A percentile compares a stretch with the other conserved stretches of the same genome.
These are phyloP conservation scores for Rhytidhysteron rufulum DNA, from an alignment of 2,329 filamentous ascomycete genomes.

Conservation along the genomic window DNA sequence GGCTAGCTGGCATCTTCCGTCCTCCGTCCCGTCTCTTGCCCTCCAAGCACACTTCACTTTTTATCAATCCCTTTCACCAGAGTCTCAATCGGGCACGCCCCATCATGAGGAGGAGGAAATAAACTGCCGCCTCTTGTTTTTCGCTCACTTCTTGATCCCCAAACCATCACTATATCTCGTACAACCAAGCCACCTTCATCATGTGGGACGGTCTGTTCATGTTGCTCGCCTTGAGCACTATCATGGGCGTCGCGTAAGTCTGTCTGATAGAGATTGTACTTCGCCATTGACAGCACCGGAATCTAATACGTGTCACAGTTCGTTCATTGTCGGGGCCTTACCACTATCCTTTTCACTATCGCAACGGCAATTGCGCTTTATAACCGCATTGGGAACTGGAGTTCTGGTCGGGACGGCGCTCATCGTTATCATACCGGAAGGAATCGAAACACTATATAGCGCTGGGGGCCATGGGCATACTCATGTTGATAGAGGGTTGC, in stretches of 20 bases:
- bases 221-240: slow-evolving; percentile 60
- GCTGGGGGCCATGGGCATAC: slow-evolving; percentile 33
- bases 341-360: slow-evolving; percentile 87
- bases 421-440: slow-evolving; percentile 96
- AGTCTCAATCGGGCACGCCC: too few species aligned
- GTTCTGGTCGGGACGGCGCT: slow-evolving; percentile 92
- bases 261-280: not conserved
- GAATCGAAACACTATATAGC: slow-evolving; percentile 81
- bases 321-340: slow-evolving; percentile 87
- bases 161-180: slow-evolving; percentile 5
- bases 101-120: slow-evolving; percentile 6
- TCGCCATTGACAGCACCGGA: slow-evolving; percentile 11
- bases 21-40: too few species aligned
- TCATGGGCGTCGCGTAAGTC: slow-evolving; percentile 62
- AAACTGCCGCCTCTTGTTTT: slow-evolving; percentile 14
- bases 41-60: too few species aligned
- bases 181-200: slow-evolving; percentile 18
- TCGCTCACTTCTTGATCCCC: not conserved
- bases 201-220: slow-evolving; percentile 63
- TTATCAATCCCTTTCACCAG: too few species aligned
- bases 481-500: not conserved
- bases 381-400: slow-evolving; percentile 89
- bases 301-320: slow-evolving; percentile 53
- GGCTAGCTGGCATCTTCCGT: too few species aligned
- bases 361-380: slow-evolving; percentile 78